Conservation (phyloP, 2,329 filamentous ascomycete species). For the Sporothrix brunneoviolacea region DNA sequence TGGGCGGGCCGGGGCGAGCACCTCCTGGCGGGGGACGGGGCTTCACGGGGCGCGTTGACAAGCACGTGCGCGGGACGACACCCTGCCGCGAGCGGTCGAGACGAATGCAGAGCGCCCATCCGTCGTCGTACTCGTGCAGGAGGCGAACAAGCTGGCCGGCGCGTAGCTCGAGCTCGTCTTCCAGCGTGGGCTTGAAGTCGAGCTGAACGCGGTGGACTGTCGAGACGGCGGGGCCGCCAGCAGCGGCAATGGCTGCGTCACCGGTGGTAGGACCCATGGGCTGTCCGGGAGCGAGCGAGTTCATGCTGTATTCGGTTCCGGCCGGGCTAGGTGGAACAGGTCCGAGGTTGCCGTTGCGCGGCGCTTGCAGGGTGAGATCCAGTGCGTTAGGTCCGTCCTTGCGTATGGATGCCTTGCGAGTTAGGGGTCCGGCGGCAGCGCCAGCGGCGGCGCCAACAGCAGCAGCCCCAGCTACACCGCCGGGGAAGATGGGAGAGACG, state of each 20-base stretch:
- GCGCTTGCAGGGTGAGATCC: slow-evolving; percentile 45
- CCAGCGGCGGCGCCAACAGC: slow-evolving; percentile 34
- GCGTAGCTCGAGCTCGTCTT: slow-evolving; percentile 78
- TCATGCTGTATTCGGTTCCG: slow-evolving; percentile 56
- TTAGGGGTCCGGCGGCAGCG: slow-evolving; percentile 33
- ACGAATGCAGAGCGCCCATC: slow-evolving; percentile 90
- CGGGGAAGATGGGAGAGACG: slow-evolving; percentile 14
- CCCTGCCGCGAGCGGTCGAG: slow-evolving; percentile 89
- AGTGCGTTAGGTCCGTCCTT: slow-evolving; percentile 44
- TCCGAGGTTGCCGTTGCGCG: slow-evolving; percentile 25
- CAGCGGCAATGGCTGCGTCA: slow-evolving; percentile 55
- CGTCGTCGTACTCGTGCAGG: slow-evolving; percentile 94
- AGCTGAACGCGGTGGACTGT: slow-evolving; percentile 88
- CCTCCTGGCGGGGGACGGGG: slow-evolving; percentile 56
- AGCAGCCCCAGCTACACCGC: slow-evolving; percentile 19
- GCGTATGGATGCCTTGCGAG: slow-evolving; percentile 51
- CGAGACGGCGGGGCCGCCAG: slow-evolving; percentile 51
- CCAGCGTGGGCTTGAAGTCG: slow-evolving; percentile 87
- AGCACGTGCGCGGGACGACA: slow-evolving; percentile 86
- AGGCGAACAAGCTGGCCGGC: slow-evolving; percentile 81
- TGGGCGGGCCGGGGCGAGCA: slow-evolving; percentile 21
- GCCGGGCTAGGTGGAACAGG: slow-evolving; percentile 50
- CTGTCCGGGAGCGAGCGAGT: slow-evolving; percentile 45
- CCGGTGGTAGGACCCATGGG: slow-evolving; percentile 39
- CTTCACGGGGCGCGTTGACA: slow-evolving; percentile 88